Conservation (phyloP, 192 early-diverging fungal species). For the Mortierella alpina region DNA sequence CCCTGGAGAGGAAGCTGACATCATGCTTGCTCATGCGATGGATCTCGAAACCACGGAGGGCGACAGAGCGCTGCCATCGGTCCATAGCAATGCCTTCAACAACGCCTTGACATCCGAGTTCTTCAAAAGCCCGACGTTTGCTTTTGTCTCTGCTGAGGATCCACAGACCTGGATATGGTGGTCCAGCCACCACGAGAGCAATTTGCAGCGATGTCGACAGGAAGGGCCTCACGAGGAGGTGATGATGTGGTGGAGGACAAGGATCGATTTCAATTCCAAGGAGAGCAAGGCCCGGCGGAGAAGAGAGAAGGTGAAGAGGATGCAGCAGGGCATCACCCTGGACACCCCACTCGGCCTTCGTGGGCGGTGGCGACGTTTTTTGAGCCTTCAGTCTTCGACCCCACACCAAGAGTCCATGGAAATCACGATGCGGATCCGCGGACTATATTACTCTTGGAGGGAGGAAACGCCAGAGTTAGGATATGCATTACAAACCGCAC, state of each 20-base stretch:
- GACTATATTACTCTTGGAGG: slow-evolving; percentile 36
- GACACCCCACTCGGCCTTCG: not conserved
- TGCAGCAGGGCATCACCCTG: not conserved
- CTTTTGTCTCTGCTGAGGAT: slow-evolving; percentile 45
- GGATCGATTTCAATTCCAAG: slow-evolving; percentile 15
- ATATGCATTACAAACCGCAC: not conserved
- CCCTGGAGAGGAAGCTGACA: slow-evolving; percentile 21
- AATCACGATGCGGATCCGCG: slow-evolving; percentile 37
- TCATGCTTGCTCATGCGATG: slow-evolving; percentile 2
- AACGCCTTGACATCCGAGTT: slow-evolving; percentile 24
- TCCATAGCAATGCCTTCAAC: slow-evolving; percentile 12
- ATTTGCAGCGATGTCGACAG: slow-evolving; percentile 35
- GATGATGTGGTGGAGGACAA: slow-evolving; percentile 44
- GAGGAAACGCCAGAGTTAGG: slow-evolving; percentile 11
- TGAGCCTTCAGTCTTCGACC: not conserved
- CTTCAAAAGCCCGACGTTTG: slow-evolving; percentile 29
- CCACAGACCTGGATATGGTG: slow-evolving; percentile 51
- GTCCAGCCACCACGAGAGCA: slow-evolving; percentile 34
- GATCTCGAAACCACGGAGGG: not conserved
- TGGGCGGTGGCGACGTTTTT: slow-evolving; percentile 6
- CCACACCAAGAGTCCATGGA: slow-evolving; percentile 29
- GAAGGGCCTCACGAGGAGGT: slow-evolving; percentile 29
- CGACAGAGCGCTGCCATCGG: not conserved
- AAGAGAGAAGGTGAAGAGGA: not conserved
- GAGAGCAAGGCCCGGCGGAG: slow-evolving; percentile 8